Conservation (phyloP, 208 protist species). For the Balamuthia mandrillaris region DNA sequence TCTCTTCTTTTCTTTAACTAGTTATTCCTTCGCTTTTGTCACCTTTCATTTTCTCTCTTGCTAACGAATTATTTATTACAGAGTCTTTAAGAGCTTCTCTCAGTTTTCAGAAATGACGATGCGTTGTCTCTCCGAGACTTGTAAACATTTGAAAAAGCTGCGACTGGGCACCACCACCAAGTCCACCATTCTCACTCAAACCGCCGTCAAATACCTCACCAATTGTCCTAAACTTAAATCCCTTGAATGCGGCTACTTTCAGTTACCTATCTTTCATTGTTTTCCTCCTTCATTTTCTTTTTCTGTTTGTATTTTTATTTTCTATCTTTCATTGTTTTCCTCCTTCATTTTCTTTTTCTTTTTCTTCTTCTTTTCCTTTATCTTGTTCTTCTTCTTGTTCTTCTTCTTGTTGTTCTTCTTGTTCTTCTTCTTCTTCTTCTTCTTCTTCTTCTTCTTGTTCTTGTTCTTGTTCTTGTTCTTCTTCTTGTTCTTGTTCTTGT, state of each 20-base stretch:
- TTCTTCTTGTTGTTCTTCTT: too few species aligned
- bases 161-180: constrained; percentile 12
- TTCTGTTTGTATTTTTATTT: too few species aligned
- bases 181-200: neutral
- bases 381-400: too few species aligned
- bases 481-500: too few species aligned
- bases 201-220: constrained; percentile 18
- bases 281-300: too few species aligned
- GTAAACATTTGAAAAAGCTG: neutral
- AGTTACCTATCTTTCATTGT: neutral
- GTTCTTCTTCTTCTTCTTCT: too few species aligned
- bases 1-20: neutral
- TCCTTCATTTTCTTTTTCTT: too few species aligned
- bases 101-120: neutral
- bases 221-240: neutral
- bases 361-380: too few species aligned
- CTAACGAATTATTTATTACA: too few species aligned
- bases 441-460: too few species aligned
- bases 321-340: neutral
- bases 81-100: constrained; percentile 23
- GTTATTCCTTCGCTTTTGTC: neutral
- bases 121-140: neutral
- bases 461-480: too few species aligned
- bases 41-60: too few species aligned
- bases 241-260: neutral